These are phyloP conservation scores for Ogataea nakhonphanomensis DNA, from an alignment of 805 yeast genomes.

Conservation along the genomic window DNA sequence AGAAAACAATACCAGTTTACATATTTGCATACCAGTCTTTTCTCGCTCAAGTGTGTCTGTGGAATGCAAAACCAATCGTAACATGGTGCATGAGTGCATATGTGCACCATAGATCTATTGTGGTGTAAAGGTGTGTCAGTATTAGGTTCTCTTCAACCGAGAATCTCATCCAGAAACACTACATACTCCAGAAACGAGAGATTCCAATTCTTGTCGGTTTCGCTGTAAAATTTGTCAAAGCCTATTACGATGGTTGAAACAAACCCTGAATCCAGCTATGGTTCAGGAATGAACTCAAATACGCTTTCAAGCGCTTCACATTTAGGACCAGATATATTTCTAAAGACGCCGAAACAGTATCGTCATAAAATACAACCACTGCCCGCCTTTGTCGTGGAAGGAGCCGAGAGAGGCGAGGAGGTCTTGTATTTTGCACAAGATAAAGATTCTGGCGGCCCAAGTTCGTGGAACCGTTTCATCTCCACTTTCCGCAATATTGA, in stretches of 20 bases:
- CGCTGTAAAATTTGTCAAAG: not conserved
- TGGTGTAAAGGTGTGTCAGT: not conserved
- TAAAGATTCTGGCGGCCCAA: not conserved
- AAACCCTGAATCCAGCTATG: slow-evolving; percentile 5
- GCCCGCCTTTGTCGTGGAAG: slow-evolving; percentile 66
- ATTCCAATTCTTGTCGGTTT: too few species aligned
- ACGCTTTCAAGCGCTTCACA: slow-evolving; percentile 12
- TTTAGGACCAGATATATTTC: slow-evolving; percentile 15
- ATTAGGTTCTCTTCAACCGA: not conserved
- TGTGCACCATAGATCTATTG: not conserved
- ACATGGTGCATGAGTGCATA: not conserved
- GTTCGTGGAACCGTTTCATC: slow-evolving; percentile 7
- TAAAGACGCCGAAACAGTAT: slow-evolving; percentile 17
- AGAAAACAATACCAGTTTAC: too few species aligned
- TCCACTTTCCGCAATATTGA: slow-evolving; percentile 6
- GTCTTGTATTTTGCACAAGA: not conserved
- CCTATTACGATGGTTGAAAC: not conserved
- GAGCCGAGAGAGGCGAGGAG: slow-evolving; percentile 26
- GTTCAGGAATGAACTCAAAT: slow-evolving; percentile 10
- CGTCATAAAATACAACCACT: slow-evolving; percentile 33
- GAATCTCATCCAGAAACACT: too few species aligned
- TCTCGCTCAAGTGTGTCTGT: too few species aligned
- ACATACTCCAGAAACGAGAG: too few species aligned
- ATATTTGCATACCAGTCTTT: too few species aligned
- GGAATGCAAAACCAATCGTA: too few species aligned